Percentiles rank a stretch among this genome's conserved stretches.
Evolutionary conservation across 2,329 filamentous ascomycete species (phyloP).

Genomic region (Lachnellula arida): DNA sequence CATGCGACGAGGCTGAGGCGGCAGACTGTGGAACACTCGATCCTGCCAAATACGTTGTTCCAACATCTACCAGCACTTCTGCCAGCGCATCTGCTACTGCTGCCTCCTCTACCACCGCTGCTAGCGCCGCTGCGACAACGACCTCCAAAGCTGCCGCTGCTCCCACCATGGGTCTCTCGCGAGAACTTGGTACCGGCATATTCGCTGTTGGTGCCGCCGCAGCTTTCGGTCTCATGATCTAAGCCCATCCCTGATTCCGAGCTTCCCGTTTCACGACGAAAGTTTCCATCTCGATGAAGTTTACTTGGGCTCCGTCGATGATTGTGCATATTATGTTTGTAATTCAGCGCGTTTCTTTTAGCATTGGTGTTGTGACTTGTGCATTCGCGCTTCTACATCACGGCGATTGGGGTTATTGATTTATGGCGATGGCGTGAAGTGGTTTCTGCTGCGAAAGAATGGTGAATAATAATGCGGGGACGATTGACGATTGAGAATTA

Average conservation of each 20-base stretch:
- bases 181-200: conserved; percentile 39
- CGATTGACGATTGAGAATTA: conserved; percentile 15
- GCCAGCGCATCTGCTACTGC: conserved; percentile 37
- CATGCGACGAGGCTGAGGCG: conserved; percentile 40
- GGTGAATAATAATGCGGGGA: conserved; percentile 13
- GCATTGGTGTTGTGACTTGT: conserved; percentile 32
- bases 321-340: conserved; percentile 28
- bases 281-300: conserved; percentile 8
- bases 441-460: conserved; percentile 4
- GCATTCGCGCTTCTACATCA: conserved; percentile 20
- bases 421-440: background rate
- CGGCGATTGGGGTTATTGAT: conserved; percentile 2
- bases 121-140: conserved; percentile 26
- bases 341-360: conserved; percentile 26
- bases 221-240: conserved; percentile 54
- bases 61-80: conserved; percentile 27
- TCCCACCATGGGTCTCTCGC: conserved; percentile 35
- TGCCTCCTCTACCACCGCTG: conserved; percentile 20
- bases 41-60: conserved; percentile 27
- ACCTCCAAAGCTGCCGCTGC: conserved; percentile 38
- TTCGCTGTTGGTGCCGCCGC: conserved; percentile 48
- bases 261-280: conserved; percentile 4
- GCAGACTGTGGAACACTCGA: conserved; percentile 46
- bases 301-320: conserved; percentile 1
- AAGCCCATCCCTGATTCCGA: conserved; percentile 22